Conservation (phyloP, 2,329 filamentous ascomycete species). For the Colletotrichum simmondsii region DNA sequence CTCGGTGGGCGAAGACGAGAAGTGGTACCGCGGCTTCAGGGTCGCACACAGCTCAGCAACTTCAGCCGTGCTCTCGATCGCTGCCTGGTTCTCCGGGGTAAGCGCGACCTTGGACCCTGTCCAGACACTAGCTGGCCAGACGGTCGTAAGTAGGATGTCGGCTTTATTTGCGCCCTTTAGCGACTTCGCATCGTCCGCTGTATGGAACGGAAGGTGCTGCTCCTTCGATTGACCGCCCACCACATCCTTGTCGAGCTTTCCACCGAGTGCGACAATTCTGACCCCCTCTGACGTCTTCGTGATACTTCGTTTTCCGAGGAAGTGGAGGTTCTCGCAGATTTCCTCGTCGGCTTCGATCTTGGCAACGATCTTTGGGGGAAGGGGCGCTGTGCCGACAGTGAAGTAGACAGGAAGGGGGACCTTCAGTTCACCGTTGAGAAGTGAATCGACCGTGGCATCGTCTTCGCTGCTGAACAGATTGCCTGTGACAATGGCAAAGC, state of each 20-base stretch:
- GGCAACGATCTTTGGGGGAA: conserved; percentile 77
- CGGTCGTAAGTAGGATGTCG: conserved; percentile 87
- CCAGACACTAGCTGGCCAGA: conserved; percentile 84
- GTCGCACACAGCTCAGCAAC: conserved; percentile 82
- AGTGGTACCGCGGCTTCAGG: conserved; percentile 92
- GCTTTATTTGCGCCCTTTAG: conserved; percentile 81
- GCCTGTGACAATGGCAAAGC: conserved; percentile 85
- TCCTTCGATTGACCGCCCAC: conserved; percentile 74
- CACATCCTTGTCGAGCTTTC: conserved; percentile 71
- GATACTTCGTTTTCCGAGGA: conserved; percentile 85
- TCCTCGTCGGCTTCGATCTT: conserved; percentile 79
- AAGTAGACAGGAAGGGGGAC: conserved; percentile 92
- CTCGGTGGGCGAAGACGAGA: conserved; percentile 72
- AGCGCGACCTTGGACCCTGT: conserved; percentile 73
- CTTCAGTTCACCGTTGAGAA: conserved; percentile 78
- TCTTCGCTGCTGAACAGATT: conserved; percentile 79
- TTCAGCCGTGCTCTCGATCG: conserved; percentile 68
- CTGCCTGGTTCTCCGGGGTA: conserved; percentile 61
- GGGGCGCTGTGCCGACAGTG: conserved; percentile 77
- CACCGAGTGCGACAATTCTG: conserved; percentile 87
- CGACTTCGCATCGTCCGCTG: conserved; percentile 78
- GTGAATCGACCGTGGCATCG: conserved; percentile 67
- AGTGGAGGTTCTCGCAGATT: conserved; percentile 91
- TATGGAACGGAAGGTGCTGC: conserved; percentile 82
- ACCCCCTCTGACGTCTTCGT: conserved; percentile 92